These are phyloP conservation scores for Pseudotulostoma volvatum DNA, from an alignment of 495 filamentous ascomycete genomes.

Conservation along the genomic window DNA sequence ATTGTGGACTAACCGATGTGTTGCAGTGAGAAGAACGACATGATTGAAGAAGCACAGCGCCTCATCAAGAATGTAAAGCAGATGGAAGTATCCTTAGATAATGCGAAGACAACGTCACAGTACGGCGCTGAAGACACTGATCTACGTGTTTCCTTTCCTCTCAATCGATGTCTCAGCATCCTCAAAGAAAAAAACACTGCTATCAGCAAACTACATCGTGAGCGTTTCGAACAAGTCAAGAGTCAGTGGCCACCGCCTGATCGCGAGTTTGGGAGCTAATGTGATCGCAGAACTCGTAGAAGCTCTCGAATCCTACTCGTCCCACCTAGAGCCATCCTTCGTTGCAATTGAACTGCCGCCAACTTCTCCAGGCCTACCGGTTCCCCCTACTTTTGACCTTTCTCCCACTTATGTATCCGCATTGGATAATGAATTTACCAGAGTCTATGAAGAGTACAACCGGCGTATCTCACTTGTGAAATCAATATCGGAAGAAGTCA, in stretches of 20 bases:
- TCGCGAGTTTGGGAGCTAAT: slow-evolving; percentile 12
- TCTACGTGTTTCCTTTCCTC: slow-evolving; percentile 60
- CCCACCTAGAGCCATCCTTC: slow-evolving; percentile 77
- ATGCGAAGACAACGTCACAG: slow-evolving; percentile 43
- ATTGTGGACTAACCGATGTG: slow-evolving; percentile 3
- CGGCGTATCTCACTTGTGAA: slow-evolving; percentile 63
- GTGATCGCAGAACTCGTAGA: slow-evolving; percentile 61
- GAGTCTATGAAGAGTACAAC: slow-evolving; percentile 89
- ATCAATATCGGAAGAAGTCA: slow-evolving; percentile 61
- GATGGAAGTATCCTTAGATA: slow-evolving; percentile 83
- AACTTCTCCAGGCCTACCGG: slow-evolving; percentile 52
- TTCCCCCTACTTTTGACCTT: slow-evolving; percentile 70
- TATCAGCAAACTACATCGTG: slow-evolving; percentile 64
- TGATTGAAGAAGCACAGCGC: slow-evolving; percentile 73
- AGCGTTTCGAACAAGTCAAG: slow-evolving; percentile 86
- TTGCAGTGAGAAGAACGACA: slow-evolving; percentile 63
- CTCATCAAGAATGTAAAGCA: slow-evolving; percentile 74
- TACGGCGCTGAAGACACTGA: slow-evolving; percentile 47
- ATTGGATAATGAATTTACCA: slow-evolving; percentile 77
- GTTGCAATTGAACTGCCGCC: slow-evolving; percentile 70
- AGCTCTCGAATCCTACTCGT: slow-evolving; percentile 86
- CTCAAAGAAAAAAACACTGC: slow-evolving; percentile 74
- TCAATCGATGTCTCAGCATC: slow-evolving; percentile 55
- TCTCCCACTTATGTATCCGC: slow-evolving; percentile 74
- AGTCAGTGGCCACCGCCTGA: slow-evolving; percentile 38